phyloP scores from a whole-genome alignment of 2,329 filamentous ascomycete genomes.

The Ophiostoma perfectum region DNA sequence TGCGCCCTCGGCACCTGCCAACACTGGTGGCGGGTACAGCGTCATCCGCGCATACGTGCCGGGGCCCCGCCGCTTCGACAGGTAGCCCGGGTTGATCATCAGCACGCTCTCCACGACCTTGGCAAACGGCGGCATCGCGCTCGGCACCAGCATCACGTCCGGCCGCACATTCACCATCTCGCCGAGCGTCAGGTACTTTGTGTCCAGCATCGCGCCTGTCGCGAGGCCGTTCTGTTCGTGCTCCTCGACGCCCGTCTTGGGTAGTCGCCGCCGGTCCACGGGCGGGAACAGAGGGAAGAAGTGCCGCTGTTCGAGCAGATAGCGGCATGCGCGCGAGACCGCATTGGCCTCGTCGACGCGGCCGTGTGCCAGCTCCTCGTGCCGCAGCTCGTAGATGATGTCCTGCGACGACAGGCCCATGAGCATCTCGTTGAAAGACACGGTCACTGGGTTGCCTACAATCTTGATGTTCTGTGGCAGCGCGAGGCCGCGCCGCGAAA shows the following conservation, averaged over 20 bases:
- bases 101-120: conserved; percentile 89
- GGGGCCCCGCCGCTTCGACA: conserved; percentile 77
- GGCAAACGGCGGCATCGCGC: conserved; percentile 76
- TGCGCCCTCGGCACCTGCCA: conserved; percentile 45
- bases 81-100: conserved; percentile 80
- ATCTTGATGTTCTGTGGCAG: conserved; percentile 71
- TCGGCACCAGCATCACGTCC: conserved; percentile 79
- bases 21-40: conserved; percentile 55
- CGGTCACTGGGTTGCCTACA: conserved; percentile 83
- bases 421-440: conserved; percentile 81
- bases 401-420: conserved; percentile 81
- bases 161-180: conserved; percentile 85
- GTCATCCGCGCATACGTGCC: conserved; percentile 82
- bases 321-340: conserved; percentile 65
- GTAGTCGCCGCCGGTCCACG: conserved; percentile 60
- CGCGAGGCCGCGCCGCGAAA: conserved; percentile 66
- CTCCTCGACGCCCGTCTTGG: conserved; percentile 57
- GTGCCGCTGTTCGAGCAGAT: conserved; percentile 83
- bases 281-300: conserved; percentile 89
- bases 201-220: conserved; percentile 73
- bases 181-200: conserved; percentile 77
- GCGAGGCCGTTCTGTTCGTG: conserved; percentile 55
- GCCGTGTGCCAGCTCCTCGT: conserved; percentile 62
- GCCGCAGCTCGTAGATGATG: conserved; percentile 72
- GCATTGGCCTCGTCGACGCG: conserved; percentile 51